These are phyloP conservation scores for Citrus unshiu DNA, from an alignment of 345 rosid genomes.

Conservation along the genomic window DNA sequence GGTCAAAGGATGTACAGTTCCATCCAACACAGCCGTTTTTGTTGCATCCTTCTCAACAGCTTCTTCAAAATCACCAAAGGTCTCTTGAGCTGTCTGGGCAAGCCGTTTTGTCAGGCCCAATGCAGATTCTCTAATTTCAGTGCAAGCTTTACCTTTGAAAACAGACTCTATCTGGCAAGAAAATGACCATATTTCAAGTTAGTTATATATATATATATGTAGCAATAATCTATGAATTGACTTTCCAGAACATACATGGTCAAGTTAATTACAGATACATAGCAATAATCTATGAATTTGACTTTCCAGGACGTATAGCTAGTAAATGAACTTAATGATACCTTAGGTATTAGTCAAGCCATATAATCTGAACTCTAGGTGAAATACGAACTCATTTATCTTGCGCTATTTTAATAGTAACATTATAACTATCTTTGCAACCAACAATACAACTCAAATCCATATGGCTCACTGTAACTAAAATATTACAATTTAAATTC, in stretches of 20 bases:
- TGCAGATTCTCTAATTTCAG: conserved; percentile 83
- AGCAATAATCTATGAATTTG: too few species aligned
- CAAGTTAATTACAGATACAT: too few species aligned
- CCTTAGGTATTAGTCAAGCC: not conserved
- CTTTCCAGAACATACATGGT: not conserved
- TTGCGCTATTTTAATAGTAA: too few species aligned
- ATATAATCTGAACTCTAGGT: not conserved
- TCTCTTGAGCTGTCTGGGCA: conserved; percentile 91
- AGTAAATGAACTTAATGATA: not conserved
- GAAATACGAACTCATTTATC: too few species aligned
- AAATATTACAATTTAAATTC: not conserved
- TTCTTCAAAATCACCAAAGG: conserved; percentile 98
- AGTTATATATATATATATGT: not conserved
- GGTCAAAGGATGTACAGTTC: conserved; percentile 96
- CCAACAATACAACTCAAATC: too few species aligned
- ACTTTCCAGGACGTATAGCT: too few species aligned
- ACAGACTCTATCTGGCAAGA: conserved; percentile 63
- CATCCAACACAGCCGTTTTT: conserved; percentile 85
- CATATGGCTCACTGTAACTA: not conserved
- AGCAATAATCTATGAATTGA: not conserved
- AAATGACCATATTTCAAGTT: not conserved
- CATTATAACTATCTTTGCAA: too few species aligned
- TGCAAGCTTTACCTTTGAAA: conserved; percentile 87
- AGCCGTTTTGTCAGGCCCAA: conserved; percentile 80
- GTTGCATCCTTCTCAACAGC: conserved; percentile 99